Percentiles rank a stretch among this genome's conserved stretches.
Evolutionary conservation across 2,329 filamentous ascomycete genomes (phyloP).

Genomic region (Botrytis squamosa): DNA sequence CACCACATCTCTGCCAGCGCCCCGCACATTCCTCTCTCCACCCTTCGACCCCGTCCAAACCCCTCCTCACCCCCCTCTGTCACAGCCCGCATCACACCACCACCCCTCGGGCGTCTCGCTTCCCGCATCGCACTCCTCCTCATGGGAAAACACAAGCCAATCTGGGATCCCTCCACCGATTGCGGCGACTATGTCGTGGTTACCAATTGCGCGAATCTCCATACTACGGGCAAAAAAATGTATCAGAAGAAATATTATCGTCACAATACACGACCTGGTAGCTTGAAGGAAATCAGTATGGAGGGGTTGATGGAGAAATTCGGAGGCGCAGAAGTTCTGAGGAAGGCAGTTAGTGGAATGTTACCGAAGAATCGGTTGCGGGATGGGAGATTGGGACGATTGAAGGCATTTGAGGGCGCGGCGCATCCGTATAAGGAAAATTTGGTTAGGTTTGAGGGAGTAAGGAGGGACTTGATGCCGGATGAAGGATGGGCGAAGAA

Average conservation of each 20-base stretch:
- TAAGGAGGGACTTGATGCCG: slow-evolving; percentile 39
- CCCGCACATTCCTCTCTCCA: slow-evolving; percentile 58
- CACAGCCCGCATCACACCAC: slow-evolving; percentile 55
- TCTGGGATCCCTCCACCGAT: slow-evolving; percentile 94
- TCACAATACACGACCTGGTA: slow-evolving; percentile 87
- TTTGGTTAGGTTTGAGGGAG: slow-evolving; percentile 68
- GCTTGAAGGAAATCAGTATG: slow-evolving; percentile 86
- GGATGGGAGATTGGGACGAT: slow-evolving; percentile 78
- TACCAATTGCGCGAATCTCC: slow-evolving; percentile 80
- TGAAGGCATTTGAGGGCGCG: slow-evolving; percentile 95
- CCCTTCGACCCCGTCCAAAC: slow-evolving; percentile 45
- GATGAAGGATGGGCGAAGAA: slow-evolving; percentile 21
- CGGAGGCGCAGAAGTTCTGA: slow-evolving; percentile 86
- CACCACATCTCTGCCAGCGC: slow-evolving; percentile 76
- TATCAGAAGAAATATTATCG: slow-evolving; percentile 95
- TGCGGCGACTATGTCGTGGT: slow-evolving; percentile 99
- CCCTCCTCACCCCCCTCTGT: slow-evolving; percentile 40
- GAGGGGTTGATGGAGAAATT: slow-evolving; percentile 91
- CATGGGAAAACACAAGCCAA: slow-evolving; percentile 99
- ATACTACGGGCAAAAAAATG: slow-evolving; percentile 88
- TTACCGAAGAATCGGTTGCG: slow-evolving; percentile 92
- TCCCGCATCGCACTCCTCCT: slow-evolving; percentile 81
- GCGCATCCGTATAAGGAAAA: slow-evolving; percentile 92
- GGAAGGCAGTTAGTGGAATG: slow-evolving; percentile 94
- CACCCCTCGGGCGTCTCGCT: slow-evolving; percentile 86